A percentile compares a stretch with the other conserved stretches of the same genome.
These are phyloP conservation scores for Brassica balearica DNA, from an alignment of 441 rosid species.

Conservation along the genomic window DNA sequence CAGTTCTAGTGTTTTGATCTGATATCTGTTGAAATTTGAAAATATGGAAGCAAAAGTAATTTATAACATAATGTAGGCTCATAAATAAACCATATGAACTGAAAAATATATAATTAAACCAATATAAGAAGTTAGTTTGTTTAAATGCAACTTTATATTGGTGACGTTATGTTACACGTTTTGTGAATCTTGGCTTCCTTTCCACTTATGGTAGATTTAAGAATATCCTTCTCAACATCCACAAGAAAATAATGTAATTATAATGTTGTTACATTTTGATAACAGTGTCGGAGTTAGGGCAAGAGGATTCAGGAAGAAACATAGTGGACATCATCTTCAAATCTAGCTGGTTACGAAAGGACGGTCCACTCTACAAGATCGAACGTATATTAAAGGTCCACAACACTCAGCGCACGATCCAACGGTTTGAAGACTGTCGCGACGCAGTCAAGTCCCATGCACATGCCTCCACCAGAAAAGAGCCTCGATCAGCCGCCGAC, in stretches of 20 bases:
- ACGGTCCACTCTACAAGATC: slow-evolving; percentile 73
- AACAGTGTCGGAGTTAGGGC: slow-evolving; percentile 85
- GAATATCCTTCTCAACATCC: neutral
- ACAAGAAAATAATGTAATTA: neutral
- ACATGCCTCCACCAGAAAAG: slow-evolving; percentile 59
- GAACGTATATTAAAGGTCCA: slow-evolving; percentile 92
- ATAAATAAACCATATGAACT: too few species aligned
- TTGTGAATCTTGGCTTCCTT: neutral
- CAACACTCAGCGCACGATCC: slow-evolving; percentile 89
- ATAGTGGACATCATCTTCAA: slow-evolving; percentile 94
- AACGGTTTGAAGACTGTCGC: slow-evolving; percentile 91
- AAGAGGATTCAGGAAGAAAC: slow-evolving; percentile 86
- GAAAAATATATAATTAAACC: too few species aligned
- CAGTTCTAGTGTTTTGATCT: neutral
- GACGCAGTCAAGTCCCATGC: slow-evolving; percentile 81
- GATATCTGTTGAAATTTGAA: neutral
- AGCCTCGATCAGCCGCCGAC: slow-evolving; percentile 91
- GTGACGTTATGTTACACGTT: too few species aligned
- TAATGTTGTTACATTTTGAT: slow-evolving; percentile 16
- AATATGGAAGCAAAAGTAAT: neutral
- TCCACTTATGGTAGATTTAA: slow-evolving; percentile 11
- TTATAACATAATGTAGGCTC: neutral
- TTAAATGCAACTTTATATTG: too few species aligned
- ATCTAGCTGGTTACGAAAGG: slow-evolving; percentile 93
- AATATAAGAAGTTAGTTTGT: too few species aligned